Evolutionary conservation across 805 yeast genomes (phyloP), one percentile per base, ranked within the genome.

Genomic region (Candida ascalaphidarum): DNA sequence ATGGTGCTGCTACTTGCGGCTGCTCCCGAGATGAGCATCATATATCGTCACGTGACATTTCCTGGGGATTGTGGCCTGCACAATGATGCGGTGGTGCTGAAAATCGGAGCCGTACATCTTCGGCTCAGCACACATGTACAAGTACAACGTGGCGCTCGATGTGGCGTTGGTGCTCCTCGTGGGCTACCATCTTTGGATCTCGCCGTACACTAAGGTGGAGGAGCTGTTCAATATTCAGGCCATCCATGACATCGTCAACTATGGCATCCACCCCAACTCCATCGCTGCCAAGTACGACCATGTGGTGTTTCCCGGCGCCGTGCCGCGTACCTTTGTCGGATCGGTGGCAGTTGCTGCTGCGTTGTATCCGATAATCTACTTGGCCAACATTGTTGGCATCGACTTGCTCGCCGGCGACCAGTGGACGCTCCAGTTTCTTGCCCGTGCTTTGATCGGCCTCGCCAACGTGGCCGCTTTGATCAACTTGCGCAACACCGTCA

Each of bases 191-290:
- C 41, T 81, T 35, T 37, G 60, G 8, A 41, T 71, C 2, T 68
- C 95, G 0, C 96, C 96, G 0, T 84, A 60, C 52, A 80, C 96
- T 2, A 89, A 89, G 54, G 96, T 89, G 1, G 96, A 89, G 50
- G 97, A 89, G 50, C 83, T 95, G 17, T 89, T 89, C 64, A 83
- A 79, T 41, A 61, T 83, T 25, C 96, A 89, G 44, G 96, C 96
- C 0, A 63, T 84, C 23, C 86, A 88, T 46, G 96, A 89, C 44
- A 62, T 86, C 23, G 37, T 83, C 27, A 67, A 69, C 37, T 66
- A 74, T 46, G 96, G 95, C 1, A 38, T 58, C 1, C 46, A 37
- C 21, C 58, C 63, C 10, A 32, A 38, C 13, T 41, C 39, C 11
- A 24, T 33, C 8, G 53, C 60, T 22, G 52, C 63, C 14, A 36